A percentile compares a stretch with the other conserved stretches of the same genome.
Conservation (phyloP, 371 early-diverging fungal genomes). For the Encephalitozoon romaleae region DNA sequence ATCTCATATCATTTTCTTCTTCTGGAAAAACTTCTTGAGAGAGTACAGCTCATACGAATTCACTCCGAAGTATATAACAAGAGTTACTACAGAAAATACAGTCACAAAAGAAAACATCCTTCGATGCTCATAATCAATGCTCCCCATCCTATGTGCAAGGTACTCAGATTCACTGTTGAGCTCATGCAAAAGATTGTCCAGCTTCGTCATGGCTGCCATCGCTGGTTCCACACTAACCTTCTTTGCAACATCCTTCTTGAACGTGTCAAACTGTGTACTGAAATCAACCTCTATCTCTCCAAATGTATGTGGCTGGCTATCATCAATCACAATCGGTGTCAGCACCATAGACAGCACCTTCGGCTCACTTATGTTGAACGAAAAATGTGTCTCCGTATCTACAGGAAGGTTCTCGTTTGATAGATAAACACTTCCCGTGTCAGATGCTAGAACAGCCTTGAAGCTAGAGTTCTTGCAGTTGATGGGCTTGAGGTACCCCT, state of each 20-base stretch:
- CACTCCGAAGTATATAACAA: constrained; percentile 51
- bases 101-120: constrained; percentile 53
- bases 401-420: constrained; percentile 17
- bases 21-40: constrained; percentile 59
- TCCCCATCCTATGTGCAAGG: constrained; percentile 24
- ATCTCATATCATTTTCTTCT: constrained; percentile 59
- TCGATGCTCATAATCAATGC: constrained; percentile 46
- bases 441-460: constrained; percentile 36
- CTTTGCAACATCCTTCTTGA: constrained; percentile 58
- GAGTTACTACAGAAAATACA: constrained; percentile 47
- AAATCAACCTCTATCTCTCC: constrained; percentile 34
- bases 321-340: constrained; percentile 1
- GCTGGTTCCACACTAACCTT: constrained; percentile 58
- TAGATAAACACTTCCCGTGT: constrained; percentile 44
- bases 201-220: constrained; percentile 41
- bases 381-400: constrained; percentile 44
- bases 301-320: neutral
- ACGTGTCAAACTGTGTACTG: constrained; percentile 59
- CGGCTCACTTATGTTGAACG: constrained; percentile 51
- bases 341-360: constrained; percentile 46
- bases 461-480: constrained; percentile 11
- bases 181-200: constrained; percentile 57
- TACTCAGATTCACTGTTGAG: constrained; percentile 37
- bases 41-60: constrained; percentile 50
- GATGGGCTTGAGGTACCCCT: constrained; percentile 42